Percentiles rank a stretch among this genome's conserved stretches.
phyloP scores from a whole-genome alignment of 2,329 filamentous ascomycete genomes.

The Sporothrix inflata region DNA sequence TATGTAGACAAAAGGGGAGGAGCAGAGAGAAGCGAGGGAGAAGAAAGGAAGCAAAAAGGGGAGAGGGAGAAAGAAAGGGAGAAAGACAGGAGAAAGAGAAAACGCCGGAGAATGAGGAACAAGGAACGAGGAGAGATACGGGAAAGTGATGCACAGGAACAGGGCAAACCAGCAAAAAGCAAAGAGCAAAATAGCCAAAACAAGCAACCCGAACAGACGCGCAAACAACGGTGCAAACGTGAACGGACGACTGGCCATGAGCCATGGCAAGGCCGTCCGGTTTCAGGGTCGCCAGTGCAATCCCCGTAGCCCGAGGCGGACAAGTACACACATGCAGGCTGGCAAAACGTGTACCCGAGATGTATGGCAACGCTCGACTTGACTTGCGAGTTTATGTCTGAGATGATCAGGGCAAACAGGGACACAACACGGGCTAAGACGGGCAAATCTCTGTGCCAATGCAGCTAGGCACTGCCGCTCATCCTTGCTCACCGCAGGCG shows the following conservation, averaged over 20 bases:
- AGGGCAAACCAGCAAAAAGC: neutral
- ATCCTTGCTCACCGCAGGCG: neutral
- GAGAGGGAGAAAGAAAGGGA: neutral
- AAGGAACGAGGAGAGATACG: neutral
- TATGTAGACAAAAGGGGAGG: conserved; percentile 3
- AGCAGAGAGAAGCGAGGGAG: neutral
- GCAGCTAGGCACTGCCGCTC: neutral
- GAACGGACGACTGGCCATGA: conserved; percentile 9
- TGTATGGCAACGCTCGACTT: neutral
- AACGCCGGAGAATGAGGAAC: neutral
- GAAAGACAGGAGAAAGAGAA: neutral
- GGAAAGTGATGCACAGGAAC: neutral
- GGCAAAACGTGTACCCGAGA: neutral
- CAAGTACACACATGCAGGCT: neutral
- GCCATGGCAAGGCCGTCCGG: neutral
- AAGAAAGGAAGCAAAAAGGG: neutral
- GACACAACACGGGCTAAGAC: neutral
- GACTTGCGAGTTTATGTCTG: neutral
- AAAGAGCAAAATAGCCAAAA: neutral
- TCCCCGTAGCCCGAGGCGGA: conserved; percentile 1
- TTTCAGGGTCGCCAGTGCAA: neutral
- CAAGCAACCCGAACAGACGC: neutral
- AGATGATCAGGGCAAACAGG: neutral
- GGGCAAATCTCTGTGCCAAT: conserved; percentile 1
- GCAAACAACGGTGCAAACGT: neutral